A percentile compares a stretch with the other conserved stretches of the same genome.
Conservation (phyloP, 208 protist species). For the Strigomonas culicis region DNA sequence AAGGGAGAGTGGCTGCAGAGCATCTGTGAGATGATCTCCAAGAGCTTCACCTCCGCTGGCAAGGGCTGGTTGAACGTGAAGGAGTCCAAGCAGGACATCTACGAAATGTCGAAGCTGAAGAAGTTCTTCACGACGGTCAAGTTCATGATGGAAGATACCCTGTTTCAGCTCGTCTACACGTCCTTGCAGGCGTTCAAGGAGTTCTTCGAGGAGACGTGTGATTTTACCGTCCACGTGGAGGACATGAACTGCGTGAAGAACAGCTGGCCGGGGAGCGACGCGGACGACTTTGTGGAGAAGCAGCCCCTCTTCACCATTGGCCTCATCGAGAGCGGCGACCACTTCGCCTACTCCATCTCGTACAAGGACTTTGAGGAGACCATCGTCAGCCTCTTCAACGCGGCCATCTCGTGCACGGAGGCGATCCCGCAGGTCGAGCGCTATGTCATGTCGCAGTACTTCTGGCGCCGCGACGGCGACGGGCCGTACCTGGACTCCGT, state of each 20-base stretch:
- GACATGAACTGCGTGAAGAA: slow-evolving; percentile 90
- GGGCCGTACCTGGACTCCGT: slow-evolving; percentile 90
- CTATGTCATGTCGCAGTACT: slow-evolving; percentile 93
- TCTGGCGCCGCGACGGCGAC: slow-evolving; percentile 89
- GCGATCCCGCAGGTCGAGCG: slow-evolving; percentile 91
- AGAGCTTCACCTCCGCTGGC: slow-evolving; percentile 89
- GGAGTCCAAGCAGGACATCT: slow-evolving; percentile 94
- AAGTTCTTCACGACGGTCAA: slow-evolving; percentile 96
- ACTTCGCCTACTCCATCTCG: slow-evolving; percentile 88
- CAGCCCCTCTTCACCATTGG: slow-evolving; percentile 92
- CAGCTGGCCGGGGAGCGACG: slow-evolving; percentile 90
- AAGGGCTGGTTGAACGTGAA: slow-evolving; percentile 98
- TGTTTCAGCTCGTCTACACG: slow-evolving; percentile 90
- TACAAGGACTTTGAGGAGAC: slow-evolving; percentile 81
- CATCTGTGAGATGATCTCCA: slow-evolving; percentile 85
- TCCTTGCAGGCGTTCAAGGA: slow-evolving; percentile 81
- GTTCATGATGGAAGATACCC: slow-evolving; percentile 97
- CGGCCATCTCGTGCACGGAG: slow-evolving; percentile 86
- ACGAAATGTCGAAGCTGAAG: slow-evolving; percentile 97
- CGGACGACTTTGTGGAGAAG: slow-evolving; percentile 91
- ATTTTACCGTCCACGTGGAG: slow-evolving; percentile 83
- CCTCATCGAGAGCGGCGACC: slow-evolving; percentile 72
- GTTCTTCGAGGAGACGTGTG: slow-evolving; percentile 91
- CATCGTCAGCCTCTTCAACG: slow-evolving; percentile 87
- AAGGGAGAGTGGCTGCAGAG: slow-evolving; percentile 89